Conservation (phyloP, 768 basidiomycete species). For the Vishniacozyma victoriae region DNA sequence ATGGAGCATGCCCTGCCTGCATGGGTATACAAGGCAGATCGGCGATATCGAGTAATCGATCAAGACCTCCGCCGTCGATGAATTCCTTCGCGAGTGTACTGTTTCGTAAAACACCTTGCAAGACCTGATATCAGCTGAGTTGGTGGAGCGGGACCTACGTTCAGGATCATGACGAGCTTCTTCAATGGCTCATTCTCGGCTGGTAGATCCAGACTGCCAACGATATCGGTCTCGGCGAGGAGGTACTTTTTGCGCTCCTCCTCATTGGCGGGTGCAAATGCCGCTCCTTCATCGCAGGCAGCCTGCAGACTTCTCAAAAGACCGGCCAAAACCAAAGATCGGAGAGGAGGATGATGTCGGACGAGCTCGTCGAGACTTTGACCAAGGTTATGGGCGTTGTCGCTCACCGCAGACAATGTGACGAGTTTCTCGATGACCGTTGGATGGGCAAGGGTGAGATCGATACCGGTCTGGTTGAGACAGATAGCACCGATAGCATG, state of each 20-base stretch:
- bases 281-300: conserved; percentile 64
- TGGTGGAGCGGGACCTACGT: conserved; percentile 6
- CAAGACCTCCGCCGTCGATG: conserved; percentile 49
- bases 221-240: conserved; percentile 5
- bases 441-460: conserved; percentile 68
- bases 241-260: conserved; percentile 3
- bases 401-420: conserved; percentile 48
- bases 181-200: no score
- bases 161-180: conserved; percentile 13
- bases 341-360: conserved; percentile 87
- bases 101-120: conserved; percentile 93
- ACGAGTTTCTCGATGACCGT: conserved; percentile 80
- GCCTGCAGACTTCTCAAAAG: conserved; percentile 54
- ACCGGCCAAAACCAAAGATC: conserved; percentile 59
- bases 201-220: no score
- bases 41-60: conserved; percentile 22
- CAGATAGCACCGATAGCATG: conserved; percentile 95
- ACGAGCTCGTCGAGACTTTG: conserved; percentile 90
- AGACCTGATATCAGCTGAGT: conserved; percentile 55
- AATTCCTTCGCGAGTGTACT: conserved; percentile 85
- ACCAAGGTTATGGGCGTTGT: conserved; percentile 82
- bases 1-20: no score
- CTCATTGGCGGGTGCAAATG: neutral
- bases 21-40: conserved; percentile 80
- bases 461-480: conserved; percentile 81